A percentile compares a stretch with the other conserved stretches of the same genome.
Evolutionary conservation across 805 yeast genomes (phyloP).

Genomic region (Saturnispora serradocipensis): DNA sequence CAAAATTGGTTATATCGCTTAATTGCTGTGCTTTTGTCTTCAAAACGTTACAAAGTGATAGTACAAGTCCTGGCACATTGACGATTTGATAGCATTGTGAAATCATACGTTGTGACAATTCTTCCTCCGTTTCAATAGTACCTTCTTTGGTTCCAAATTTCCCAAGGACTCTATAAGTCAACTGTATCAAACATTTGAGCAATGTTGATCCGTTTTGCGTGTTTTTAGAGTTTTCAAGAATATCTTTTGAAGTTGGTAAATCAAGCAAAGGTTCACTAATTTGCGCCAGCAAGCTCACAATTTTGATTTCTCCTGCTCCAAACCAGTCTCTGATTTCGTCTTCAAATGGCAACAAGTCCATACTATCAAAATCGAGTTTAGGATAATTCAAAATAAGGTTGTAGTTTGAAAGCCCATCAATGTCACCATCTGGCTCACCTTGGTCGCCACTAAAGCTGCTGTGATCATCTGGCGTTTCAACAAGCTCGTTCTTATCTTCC

Average conservation of each 20-base stretch:
- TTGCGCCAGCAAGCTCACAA: constrained; percentile 13
- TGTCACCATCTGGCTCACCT: constrained; percentile 19
- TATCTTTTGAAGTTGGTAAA: background rate
- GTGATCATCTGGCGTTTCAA: constrained; percentile 25
- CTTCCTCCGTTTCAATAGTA: constrained; percentile 16
- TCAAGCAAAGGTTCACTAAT: constrained; percentile 1
- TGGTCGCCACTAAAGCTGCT: constrained; percentile 14
- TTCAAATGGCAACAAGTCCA: constrained; percentile 28
- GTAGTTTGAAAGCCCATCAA: constrained; percentile 27
- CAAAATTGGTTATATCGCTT: constrained; percentile 18
- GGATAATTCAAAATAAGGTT: constrained; percentile 32
- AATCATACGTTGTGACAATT: constrained; percentile 13
- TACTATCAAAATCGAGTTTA: constrained; percentile 34
- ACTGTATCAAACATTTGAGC: constrained; percentile 2
- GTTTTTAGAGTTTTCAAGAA: background rate
- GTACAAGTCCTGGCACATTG: constrained; percentile 8
- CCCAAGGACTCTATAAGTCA: constrained; percentile 10
- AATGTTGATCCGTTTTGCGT: constrained; percentile 1
- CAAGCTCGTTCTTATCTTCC: constrained; percentile 26
- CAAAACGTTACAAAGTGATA: constrained; percentile 10
- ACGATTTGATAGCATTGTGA: constrained; percentile 19
- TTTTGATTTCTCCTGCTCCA: constrained; percentile 23
- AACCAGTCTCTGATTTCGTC: constrained; percentile 37
- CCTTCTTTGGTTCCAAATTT: constrained; percentile 6
- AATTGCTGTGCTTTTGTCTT: constrained; percentile 11